Evolutionary conservation across 2,329 filamentous ascomycete genomes (phyloP), one percentile per base, ranked within the genome.

Genomic region (Fonsecaea monophora): DNA sequence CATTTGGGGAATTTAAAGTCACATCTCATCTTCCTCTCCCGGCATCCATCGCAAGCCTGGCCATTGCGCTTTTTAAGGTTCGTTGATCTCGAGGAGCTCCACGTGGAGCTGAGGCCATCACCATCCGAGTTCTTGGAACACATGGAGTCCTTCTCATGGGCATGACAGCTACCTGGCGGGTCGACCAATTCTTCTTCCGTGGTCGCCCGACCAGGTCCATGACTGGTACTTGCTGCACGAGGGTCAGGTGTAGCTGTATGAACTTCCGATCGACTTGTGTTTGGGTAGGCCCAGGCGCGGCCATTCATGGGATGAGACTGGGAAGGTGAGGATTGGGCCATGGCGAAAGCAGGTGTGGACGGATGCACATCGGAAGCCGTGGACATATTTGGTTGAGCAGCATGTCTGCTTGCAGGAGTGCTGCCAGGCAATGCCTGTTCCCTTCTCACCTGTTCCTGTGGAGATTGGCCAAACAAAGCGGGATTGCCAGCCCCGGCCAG

Each of bases 21-120:
- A 75, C 94, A 97, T 78, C 96, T 97, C 81, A 97, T 96, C 84
- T 97, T 97, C 87, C 97, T 97, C 80, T 97, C 93, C 59, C 94
- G 87, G 77, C 94, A 97, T 12, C 92, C 95, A 66, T 96, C 85
- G 76, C 94, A 97, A n/a, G 92, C 92, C 77, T 96, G 93, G 30
- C 94, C 93, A 64, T 97, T 84, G 64, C 94, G 86, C 81, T 97
- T 97, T 72, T 94, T 87, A 56, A 94, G 93, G 81, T 96, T 97
- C 13, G 94, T 94, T 1, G 94, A 93, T 80, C 97, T 97, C 40
- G 94, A 97, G 9, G 96, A 89, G 15, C 94, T 93, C 94, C 94
- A 97, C 72, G 92, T 91, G 1, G 93, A 92, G 76, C 96, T 97
- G 60, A 97, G 92, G 0, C 85, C 84, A 76, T 96, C 91, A 18